phyloP scores from a whole-genome alignment of 371 early-diverging fungal species.

The Mucor circinelloides region DNA sequence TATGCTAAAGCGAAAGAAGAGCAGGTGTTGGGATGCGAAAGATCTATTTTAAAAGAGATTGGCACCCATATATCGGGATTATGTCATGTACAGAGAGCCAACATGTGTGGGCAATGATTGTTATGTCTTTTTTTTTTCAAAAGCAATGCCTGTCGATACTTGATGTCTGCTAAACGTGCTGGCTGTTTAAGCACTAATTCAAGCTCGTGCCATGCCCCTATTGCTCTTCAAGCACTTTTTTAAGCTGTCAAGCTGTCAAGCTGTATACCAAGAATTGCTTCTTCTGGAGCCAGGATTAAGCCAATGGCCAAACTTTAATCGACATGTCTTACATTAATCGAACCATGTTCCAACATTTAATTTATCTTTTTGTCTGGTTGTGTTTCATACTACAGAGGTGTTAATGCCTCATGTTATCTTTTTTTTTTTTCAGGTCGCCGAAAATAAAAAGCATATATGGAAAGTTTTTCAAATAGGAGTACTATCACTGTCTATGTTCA shows the following conservation, averaged over 20 bases:
- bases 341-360: background rate
- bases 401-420: background rate
- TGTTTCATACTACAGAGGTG: background rate
- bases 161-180: no score
- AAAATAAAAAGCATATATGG: background rate
- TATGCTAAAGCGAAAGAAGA: background rate
- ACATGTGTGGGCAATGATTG: background rate
- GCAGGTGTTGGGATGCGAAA: background rate
- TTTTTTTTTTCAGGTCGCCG: background rate
- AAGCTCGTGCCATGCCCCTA: background rate
- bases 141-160: no score
- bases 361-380: background rate
- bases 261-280: background rate
- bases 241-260: background rate
- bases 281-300: background rate
- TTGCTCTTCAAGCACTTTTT: background rate
- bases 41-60: background rate
- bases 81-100: background rate
- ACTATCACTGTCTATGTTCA: background rate
- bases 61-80: background rate
- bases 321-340: conserved; percentile 2
- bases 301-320: background rate
- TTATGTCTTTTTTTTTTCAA: background rate
- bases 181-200: background rate
- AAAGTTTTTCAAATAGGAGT: background rate